Evolutionary conservation across 192 early-diverging fungal species (phyloP), one percentile per base, ranked within the genome.

Genomic region (Rhizophagus sp.): DNA sequence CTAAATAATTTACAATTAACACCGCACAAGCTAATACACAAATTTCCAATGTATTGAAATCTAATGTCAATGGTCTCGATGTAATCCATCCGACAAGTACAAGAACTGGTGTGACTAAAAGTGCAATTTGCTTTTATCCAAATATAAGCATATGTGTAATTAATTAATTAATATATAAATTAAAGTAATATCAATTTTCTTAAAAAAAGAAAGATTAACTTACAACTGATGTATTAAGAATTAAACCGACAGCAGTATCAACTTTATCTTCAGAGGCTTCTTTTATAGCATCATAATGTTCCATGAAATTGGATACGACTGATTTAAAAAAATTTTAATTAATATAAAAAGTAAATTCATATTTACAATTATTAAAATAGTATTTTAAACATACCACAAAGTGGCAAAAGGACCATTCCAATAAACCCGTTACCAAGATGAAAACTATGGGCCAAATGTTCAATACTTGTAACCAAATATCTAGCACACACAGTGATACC

Each of bases 371-470:
- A 44, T 79, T 78, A 34, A 78, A 41, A 41, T 41, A 36, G 57
- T 30, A 77, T 30, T 63, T n/a, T n/a, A n/a, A n/a, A 36, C 65
- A 70, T 49, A 80, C 92, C 89, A 97, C 96, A 79, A 97, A 94
- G 90, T 2, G 97, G 97, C 62, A 99, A 75, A 36, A 99, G 81
- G 44, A 99, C 92, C 82, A 97, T 93, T 19, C 97, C 97, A 24
- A 99, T 93, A 89, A 99, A 99, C 25, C 92, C 92, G 75, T 96
- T 87, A 62, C 85, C 90, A 47, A 98, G 83, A 76, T 89, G 83
- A 85, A 88, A 95, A n/a, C 79, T 76, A 66, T 90, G 79, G 8
- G 94, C 92, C n/a, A 96, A 65, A 10, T 88, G 85, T 81, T 95
- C 94, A 76, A 96, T 93, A 34, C 87, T 91, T 69, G 87, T 89